phyloP scores from a whole-genome alignment of 805 yeast genomes.

The Wickerhamiella alocasiicola region DNA sequence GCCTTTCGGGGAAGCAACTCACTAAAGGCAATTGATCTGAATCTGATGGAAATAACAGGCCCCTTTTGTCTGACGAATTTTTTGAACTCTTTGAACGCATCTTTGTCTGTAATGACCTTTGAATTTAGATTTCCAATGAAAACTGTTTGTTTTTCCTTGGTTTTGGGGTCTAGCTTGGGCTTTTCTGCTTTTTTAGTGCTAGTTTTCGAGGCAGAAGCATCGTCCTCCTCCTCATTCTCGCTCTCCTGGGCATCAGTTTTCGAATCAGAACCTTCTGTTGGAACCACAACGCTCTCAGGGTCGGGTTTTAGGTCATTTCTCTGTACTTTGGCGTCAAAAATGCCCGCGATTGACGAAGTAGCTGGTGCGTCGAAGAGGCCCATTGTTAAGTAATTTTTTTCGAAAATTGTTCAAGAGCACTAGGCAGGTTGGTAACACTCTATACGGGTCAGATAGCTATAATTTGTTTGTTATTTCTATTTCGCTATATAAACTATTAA shows the following conservation, averaged over 20 bases:
- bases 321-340: constrained; percentile 7
- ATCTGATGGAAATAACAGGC: constrained; percentile 62
- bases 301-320: not conserved
- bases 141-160: constrained; percentile 70
- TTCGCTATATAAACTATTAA: no score
- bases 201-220: constrained; percentile 19
- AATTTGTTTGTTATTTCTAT: no score
- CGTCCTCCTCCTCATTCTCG: not conserved
- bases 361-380: constrained; percentile 10
- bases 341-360: constrained; percentile 6
- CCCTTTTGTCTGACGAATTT: constrained; percentile 41
- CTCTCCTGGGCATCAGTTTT: no score
- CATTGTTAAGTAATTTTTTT: constrained; percentile 10
- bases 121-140: constrained; percentile 79
- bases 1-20: constrained; percentile 84
- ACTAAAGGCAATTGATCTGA: constrained; percentile 81
- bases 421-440: no score
- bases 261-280: no score
- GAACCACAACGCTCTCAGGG: no score
- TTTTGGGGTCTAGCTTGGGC: constrained; percentile 40
- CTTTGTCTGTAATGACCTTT: constrained; percentile 50
- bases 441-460: no score
- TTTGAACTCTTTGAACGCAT: constrained; percentile 50
- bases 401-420: no score
- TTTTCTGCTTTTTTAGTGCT: constrained; percentile 16